These are phyloP conservation scores for Acer yangbiense DNA, from an alignment of 345 rosid species.

Conservation along the genomic window DNA sequence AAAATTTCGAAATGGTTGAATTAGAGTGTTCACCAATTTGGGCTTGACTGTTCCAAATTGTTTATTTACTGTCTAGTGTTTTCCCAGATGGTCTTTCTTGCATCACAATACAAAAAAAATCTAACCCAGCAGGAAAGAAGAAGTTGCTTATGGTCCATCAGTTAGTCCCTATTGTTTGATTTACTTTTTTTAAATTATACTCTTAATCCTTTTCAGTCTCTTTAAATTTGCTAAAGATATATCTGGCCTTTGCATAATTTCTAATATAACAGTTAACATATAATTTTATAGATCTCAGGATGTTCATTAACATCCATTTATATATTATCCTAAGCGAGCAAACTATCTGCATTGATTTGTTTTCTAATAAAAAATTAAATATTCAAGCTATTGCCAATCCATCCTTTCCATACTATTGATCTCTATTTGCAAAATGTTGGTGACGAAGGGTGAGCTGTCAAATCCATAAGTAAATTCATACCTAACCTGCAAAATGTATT, in stretches of 20 bases:
- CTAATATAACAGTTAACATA: neutral
- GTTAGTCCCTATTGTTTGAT: neutral
- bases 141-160: slow-evolving; percentile 8
- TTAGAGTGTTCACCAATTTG: no score
- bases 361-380: neutral
- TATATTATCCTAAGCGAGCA: neutral
- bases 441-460: no score
- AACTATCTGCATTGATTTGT: neutral
- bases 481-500: no score
- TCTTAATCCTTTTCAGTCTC: neutral
- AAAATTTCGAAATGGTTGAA: no score
- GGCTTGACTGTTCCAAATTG: neutral
- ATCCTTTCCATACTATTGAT: no score
- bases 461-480: no score
- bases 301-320: neutral
- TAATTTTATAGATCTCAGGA: neutral
- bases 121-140: neutral
- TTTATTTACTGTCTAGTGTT: neutral
- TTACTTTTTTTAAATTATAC: neutral
- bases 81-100: neutral
- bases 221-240: neutral
- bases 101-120: neutral
- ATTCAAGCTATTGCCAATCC: neutral
- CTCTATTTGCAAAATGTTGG: no score
- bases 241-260: neutral